Evolutionary conservation across 805 yeast genomes (phyloP), one percentile per base, ranked within the genome.

Genomic region (Hanseniaspora mollemarum): DNA sequence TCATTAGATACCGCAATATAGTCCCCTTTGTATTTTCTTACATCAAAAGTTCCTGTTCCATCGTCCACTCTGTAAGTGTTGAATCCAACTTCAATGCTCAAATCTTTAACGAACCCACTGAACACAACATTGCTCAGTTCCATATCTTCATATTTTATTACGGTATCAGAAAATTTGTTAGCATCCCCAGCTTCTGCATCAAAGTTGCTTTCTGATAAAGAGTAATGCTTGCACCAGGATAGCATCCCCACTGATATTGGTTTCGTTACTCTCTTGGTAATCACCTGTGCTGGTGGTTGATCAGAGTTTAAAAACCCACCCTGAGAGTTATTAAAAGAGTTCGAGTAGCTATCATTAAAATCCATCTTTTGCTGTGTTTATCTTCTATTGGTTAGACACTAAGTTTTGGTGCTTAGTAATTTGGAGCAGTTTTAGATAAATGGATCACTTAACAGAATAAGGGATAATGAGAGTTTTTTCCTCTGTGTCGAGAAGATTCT

Each of bases 21-120:
- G 18, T 40, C 31, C n/a, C 43, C 45, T 26, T 48, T 48, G 25
- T 48, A 48, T 28, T 28, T 32, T 48, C 51, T 48, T 8, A 48
- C 51, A 48, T 48, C 51, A 33, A 24, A 48, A 26, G 45, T 40
- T 8, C 51, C 51, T n/a, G 45, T 40, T 6, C 51, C 40, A 13
- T 48, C 51, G 21, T 48, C 51, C 22, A 40, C n/a, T 48, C 51
- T 48, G 41, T 48, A 48, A 6, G 43, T 35, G 31, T 48, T 48
- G 32, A 48, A 48, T 15, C 43, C 51, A 18, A 37, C 38, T 33
- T 48, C 45, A 26, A 48, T 48, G 21, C 43, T 48, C 12, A 48
- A 25, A 6, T 40, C 51, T 18, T 43, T 29, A 4, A 48, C 33
- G 18, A 48, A 48, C 21, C 51, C 51, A 16, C 45, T 24, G n/a